Evolutionary conservation across 345 rosid species (phyloP).

Genomic region (Rhizophora mangle): DNA sequence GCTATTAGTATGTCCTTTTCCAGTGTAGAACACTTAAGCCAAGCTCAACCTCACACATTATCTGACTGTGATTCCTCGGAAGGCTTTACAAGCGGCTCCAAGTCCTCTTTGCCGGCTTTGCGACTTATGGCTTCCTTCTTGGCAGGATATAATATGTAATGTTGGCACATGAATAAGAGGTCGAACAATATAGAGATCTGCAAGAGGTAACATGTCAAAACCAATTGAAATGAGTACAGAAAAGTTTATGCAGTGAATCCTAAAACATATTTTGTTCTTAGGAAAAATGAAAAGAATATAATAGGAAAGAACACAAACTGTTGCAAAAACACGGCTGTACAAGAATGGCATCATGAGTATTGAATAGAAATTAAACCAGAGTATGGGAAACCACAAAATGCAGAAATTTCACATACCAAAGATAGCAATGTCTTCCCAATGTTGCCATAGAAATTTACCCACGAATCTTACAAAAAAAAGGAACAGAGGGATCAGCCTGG

Average conservation of each 20-base stretch:
- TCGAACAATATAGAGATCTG: constrained; percentile 77
- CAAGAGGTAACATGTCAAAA: constrained; percentile 17
- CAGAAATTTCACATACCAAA: constrained; percentile 36
- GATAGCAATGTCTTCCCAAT: constrained; percentile 81
- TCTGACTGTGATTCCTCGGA: constrained; percentile 33
- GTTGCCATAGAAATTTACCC: constrained; percentile 92
- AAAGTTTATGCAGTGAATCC: too few species aligned
- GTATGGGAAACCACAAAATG: too few species aligned
- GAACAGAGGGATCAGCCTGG: too few species aligned
- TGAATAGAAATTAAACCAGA: too few species aligned
- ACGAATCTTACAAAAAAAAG: constrained; percentile 49
- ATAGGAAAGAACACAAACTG: too few species aligned
- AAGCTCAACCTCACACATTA: constrained; percentile 32
- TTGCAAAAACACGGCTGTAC: not conserved
- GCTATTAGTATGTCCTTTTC: too few species aligned
- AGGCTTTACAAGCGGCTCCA: constrained; percentile 52
- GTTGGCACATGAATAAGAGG: constrained; percentile 74
- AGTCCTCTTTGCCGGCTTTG: constrained; percentile 20
- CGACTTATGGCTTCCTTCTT: not conserved
- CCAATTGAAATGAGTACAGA: too few species aligned
- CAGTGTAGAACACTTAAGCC: too few species aligned
- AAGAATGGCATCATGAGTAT: not conserved
- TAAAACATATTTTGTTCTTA: too few species aligned
- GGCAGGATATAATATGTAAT: constrained; percentile 55
- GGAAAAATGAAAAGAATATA: too few species aligned